Percentiles rank a stretch among this genome's conserved stretches.
phyloP scores from a whole-genome alignment of 2,329 filamentous ascomycete species.

The Calonectria honghensis region DNA sequence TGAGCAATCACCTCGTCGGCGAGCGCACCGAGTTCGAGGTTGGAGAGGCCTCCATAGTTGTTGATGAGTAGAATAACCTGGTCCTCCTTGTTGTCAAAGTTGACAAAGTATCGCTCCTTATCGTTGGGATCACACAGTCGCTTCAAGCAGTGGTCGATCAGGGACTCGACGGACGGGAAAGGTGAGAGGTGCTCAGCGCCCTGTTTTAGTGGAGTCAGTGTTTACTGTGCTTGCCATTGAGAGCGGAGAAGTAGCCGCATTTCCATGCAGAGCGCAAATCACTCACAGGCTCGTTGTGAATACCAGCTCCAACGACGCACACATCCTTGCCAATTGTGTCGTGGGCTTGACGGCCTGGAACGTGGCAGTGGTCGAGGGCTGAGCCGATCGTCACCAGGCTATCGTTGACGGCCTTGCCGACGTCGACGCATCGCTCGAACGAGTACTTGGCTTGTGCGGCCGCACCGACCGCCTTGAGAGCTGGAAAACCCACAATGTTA shows the following conservation, averaged over 20 bases:
- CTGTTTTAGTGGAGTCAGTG: slow-evolving; percentile 21
- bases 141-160: slow-evolving; percentile 31
- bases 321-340: slow-evolving; percentile 32
- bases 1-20: slow-evolving; percentile 34
- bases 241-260: not conserved
- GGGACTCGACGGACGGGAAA: slow-evolving; percentile 35
- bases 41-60: slow-evolving; percentile 38
- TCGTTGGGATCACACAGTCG: slow-evolving; percentile 36
- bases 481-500: slow-evolving; percentile 22
- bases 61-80: slow-evolving; percentile 35
- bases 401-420: slow-evolving; percentile 30
- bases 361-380: slow-evolving; percentile 34
- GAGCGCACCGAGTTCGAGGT: slow-evolving; percentile 34
- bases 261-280: slow-evolving; percentile 14
- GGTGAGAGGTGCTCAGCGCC: slow-evolving; percentile 34
- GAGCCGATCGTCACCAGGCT: slow-evolving; percentile 38
- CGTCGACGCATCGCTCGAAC: slow-evolving; percentile 36
- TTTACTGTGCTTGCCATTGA: not conserved
- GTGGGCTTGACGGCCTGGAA: slow-evolving; percentile 34
- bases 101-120: slow-evolving; percentile 35
- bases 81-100: slow-evolving; percentile 29
- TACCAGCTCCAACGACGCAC: slow-evolving; percentile 35
- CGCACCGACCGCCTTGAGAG: slow-evolving; percentile 39
- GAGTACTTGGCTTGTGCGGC: slow-evolving; percentile 35
- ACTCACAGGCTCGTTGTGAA: slow-evolving; percentile 40